These are phyloP conservation scores for Colletotrichum ledebouriae DNA, from an alignment of 2,329 filamentous ascomycete species.

Conservation along the genomic window DNA sequence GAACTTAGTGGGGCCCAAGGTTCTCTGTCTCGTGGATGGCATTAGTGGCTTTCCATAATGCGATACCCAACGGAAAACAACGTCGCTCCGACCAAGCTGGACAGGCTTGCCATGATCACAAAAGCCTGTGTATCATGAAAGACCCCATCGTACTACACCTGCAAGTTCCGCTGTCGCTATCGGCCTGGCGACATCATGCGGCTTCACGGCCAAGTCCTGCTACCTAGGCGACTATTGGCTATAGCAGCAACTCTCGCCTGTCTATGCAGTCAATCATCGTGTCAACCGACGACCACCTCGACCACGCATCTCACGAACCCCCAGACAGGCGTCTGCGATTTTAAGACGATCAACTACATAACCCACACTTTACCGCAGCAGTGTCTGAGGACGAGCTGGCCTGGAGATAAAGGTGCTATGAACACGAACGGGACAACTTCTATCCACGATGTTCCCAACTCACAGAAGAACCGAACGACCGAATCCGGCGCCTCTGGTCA, in stretches of 20 bases:
- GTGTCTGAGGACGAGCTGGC: constrained; percentile 77
- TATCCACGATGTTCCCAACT: constrained; percentile 32
- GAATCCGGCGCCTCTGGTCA: neutral
- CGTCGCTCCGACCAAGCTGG: no score
- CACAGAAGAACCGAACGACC: neutral
- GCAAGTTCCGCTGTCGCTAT: neutral
- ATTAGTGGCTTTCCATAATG: no score
- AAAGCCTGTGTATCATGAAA: no score
- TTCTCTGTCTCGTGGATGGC: no score
- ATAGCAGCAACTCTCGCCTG: neutral
- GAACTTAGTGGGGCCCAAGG: no score
- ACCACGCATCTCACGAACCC: neutral
- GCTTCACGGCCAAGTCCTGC: neutral
- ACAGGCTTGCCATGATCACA: no score
- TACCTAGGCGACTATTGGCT: neutral
- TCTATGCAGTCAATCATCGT: neutral
- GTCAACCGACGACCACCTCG: neutral
- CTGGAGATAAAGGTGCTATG: constrained; percentile 40
- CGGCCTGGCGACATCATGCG: constrained; percentile 14
- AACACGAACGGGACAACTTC: neutral
- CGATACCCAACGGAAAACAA: no score
- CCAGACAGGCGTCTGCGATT: constrained; percentile 58
- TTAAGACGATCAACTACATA: constrained; percentile 83
- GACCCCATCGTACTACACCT: neutral
- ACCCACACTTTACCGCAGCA: constrained; percentile 83